Base-by-base conservation (phyloP, 495 filamentous ascomycete genomes). In the Xylaria intraflava region DNA sequence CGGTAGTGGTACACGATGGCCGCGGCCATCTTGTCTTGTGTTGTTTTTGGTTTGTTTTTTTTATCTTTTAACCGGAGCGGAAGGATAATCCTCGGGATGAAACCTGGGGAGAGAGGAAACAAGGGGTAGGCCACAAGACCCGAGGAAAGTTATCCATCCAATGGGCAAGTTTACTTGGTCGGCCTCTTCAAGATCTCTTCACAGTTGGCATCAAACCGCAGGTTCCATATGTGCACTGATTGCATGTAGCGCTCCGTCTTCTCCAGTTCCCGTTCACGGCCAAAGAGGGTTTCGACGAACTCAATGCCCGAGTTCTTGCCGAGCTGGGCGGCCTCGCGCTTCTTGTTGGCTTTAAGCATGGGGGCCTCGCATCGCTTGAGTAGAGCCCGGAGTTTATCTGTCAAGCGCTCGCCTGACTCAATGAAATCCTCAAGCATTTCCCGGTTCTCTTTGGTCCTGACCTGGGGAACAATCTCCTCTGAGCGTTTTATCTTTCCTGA, bases 241-340 rank as follows among this genome's bases (percentile, higher is more conserved):
- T 86, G 82, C 93, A 97, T 96, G 71, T 97, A 78, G 72, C 85
- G 86, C 77, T 97, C 89, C n/a, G 93, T 96, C 66, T 83, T 84
- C 68, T 95, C 87, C 36, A 96, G 78, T 68, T 96, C 86, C 49
- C 91, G 84, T 65, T 96, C 93, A 55, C 87, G 83, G 59, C 93
- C 94, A 64, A 97, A 98, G 58, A 98, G 89, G 42, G 91, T 89
- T 65, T 96, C 88, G 62, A 98, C 92, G 66, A 98, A 97, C 79
- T 96, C 94, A 59, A 85, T 86, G 35, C 94, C 94, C 53, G 89
- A 88, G 66, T 90, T 89, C 78, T 90, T 88, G 62, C 93, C 94
- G 76, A 96, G 90, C 56, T 84, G 83, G 33, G 87, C 77, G 22
- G 80, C 74, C 58, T 83, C 81, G 50, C 80, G 75, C 35, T 76